Conservation (phyloP, 1,284 basidiomycete genomes). For the Microbotryum lychnidis-dioicae region DNA sequence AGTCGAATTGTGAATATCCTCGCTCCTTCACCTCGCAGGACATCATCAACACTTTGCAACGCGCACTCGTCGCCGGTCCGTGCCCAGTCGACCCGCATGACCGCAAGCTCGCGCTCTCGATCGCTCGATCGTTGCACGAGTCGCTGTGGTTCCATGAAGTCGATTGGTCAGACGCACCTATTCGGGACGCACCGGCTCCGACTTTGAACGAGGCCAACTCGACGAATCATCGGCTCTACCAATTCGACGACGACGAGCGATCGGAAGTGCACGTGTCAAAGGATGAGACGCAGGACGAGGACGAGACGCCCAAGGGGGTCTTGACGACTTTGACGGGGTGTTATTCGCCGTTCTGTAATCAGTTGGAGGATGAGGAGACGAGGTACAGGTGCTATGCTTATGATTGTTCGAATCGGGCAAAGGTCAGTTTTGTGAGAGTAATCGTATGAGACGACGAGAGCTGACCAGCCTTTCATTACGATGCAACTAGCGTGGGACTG, state of each 20-base stretch:
- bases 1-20: slow-evolving; percentile 78
- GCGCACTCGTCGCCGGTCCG: not conserved
- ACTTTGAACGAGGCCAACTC: slow-evolving; percentile 61
- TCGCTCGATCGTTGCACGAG: slow-evolving; percentile 79
- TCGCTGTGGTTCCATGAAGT: slow-evolving; percentile 96
- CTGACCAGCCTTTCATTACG: slow-evolving; percentile 7
- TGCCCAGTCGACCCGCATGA: slow-evolving; percentile 47
- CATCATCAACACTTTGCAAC: slow-evolving; percentile 62
- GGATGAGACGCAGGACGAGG: slow-evolving; percentile 32
- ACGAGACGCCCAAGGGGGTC: slow-evolving; percentile 77
- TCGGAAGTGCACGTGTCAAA: not conserved
- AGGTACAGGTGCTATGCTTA: slow-evolving; percentile 42
- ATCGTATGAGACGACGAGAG: not conserved
- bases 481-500: slow-evolving; percentile 18
- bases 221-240: slow-evolving; percentile 15
- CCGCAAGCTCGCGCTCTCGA: slow-evolving; percentile 68
- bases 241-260: slow-evolving; percentile 44
- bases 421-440: slow-evolving; percentile 4
- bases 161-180: slow-evolving; percentile 7
- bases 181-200: not conserved
- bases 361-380: slow-evolving; percentile 43
- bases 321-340: slow-evolving; percentile 54
- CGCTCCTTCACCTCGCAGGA: slow-evolving; percentile 84
- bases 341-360: slow-evolving; percentile 64
- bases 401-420: slow-evolving; percentile 59